Base-by-base conservation (phyloP, 2,329 filamentous ascomycete species). In the Colletotrichum lindemuthianum region DNA sequence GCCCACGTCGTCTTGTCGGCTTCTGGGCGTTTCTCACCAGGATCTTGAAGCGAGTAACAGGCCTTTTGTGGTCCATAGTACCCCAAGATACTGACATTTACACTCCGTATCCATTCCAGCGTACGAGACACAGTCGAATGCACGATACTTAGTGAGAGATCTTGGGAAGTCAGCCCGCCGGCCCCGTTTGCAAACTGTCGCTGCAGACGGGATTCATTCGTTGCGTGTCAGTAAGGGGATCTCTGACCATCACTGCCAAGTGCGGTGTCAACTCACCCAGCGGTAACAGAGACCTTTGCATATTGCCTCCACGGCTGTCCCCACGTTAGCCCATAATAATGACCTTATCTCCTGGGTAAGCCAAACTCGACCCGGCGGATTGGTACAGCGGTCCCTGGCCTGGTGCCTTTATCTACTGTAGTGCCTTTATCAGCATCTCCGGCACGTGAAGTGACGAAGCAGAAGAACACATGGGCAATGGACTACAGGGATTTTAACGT, bases 321-420 rank as follows among this genome's bases (percentile, higher is more conserved):
- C 60, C 51, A 57, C 43, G 60, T 45, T 45, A 60, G 40, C 33
- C 45, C 47, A 53, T 43, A 33, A 8, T 3, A 60, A 51, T 39
- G 64, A 33, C 60, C 65, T 67, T 65, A 67, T 67, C 65, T 60
- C 60, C 60, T 60, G 51, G 47, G 12, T 13, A 3, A 16, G 15
- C 15, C 34, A 5, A 4, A 7, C 34, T 43, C 13, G 6, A 41
- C 45, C 44, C 33, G 47, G 52, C 40, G 32, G 37, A 59, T 43
- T 54, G 45, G 44, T n/a, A 48, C 10, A 12, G 3, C 2, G 2
- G 1, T 6, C 44, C 60, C 52, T 55, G 54, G 53, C 54, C 8
- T 5, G 1, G 24, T 24, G 24, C 4, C 4, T 24, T 4, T 24
- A 24, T 24, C 24, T 24, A 24, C 24, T 5, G 24, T 24, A 2